Evolutionary conservation across 2,329 filamentous ascomycete genomes (phyloP).

Genomic region (Capronia epimyces): DNA sequence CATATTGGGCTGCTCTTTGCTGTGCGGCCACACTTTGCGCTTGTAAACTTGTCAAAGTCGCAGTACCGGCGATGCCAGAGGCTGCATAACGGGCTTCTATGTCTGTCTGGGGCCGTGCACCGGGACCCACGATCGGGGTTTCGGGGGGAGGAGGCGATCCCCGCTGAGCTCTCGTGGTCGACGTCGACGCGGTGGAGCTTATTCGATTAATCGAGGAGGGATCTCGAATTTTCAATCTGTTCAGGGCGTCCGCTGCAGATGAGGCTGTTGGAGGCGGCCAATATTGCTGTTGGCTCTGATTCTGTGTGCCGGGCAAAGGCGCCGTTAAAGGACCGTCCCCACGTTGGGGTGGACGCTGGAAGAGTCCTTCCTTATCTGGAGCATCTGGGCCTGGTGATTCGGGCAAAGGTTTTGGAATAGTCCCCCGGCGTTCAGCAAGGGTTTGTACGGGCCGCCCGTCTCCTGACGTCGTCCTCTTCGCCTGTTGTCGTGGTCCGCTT

Average conservation of each 20-base stretch:
- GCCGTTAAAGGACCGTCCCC: conserved; percentile 26
- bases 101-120: conserved; percentile 60
- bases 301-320: conserved; percentile 51
- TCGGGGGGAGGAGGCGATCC: conserved; percentile 94
- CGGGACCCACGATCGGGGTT: conserved; percentile 73
- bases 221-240: conserved; percentile 48
- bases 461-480: conserved; percentile 41
- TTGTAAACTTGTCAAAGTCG: conserved; percentile 72
- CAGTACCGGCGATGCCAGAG: conserved; percentile 79
- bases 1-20: conserved; percentile 67
- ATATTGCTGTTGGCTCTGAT: conserved; percentile 61
- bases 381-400: conserved; percentile 72
- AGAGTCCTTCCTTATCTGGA: conserved; percentile 73
- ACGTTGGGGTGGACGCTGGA: conserved; percentile 57
- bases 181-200: conserved; percentile 82
- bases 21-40: conserved; percentile 79
- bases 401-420: conserved; percentile 70
- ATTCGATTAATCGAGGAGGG: conserved; percentile 55
- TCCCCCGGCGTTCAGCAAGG: conserved; percentile 75
- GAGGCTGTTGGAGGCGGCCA: conserved; percentile 51
- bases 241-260: conserved; percentile 25
- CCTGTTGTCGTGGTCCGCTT: conserved; percentile 28
- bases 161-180: conserved; percentile 83
- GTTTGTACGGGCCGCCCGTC: conserved; percentile 52
- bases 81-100: conserved; percentile 91